A percentile compares a stretch with the other conserved stretches of the same genome.
Evolutionary conservation across 1,284 basidiomycete genomes (phyloP).

Genomic region (Sphaerobolus stellatus): DNA sequence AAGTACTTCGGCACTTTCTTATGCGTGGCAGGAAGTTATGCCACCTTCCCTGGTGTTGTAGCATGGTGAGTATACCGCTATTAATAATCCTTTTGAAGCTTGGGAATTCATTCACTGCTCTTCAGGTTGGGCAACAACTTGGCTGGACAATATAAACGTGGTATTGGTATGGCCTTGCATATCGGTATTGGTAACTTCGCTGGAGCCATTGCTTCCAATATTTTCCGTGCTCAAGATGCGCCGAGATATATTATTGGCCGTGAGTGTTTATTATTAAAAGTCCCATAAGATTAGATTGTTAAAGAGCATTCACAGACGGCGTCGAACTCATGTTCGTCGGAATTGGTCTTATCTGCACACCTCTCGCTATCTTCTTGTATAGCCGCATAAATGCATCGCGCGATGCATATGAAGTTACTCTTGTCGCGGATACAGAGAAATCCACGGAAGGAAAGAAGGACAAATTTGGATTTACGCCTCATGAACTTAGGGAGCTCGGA

Average conservation of each 20-base stretch:
- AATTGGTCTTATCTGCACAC: slow-evolving; percentile 56
- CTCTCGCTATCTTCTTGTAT: slow-evolving; percentile 51
- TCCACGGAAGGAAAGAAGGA: slow-evolving; percentile 32
- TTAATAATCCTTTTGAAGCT: not conserved
- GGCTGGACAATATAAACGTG: slow-evolving; percentile 64
- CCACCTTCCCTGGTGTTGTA: slow-evolving; percentile 60
- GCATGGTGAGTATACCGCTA: slow-evolving; percentile 50
- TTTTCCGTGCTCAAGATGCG: slow-evolving; percentile 57
- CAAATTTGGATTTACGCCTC: slow-evolving; percentile 34
- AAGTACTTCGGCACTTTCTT: slow-evolving; percentile 73
- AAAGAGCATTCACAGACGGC: slow-evolving; percentile 42
- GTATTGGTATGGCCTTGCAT: slow-evolving; percentile 61
- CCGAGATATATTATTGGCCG: slow-evolving; percentile 64
- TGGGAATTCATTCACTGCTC: not conserved
- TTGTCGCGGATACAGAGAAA: slow-evolving; percentile 37
- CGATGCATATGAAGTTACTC: slow-evolving; percentile 21
- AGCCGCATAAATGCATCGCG: slow-evolving; percentile 50
- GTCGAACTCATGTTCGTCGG: slow-evolving; percentile 68
- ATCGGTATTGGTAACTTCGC: slow-evolving; percentile 60
- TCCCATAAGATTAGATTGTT: too few relatives aligned
- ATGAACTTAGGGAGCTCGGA: slow-evolving; percentile 52
- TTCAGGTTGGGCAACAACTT: slow-evolving; percentile 59
- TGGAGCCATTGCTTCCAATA: slow-evolving; percentile 56
- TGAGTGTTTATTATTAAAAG: slow-evolving; percentile 38
- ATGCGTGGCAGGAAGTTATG: slow-evolving; percentile 59